These are phyloP conservation scores for Hansenula lynferdii DNA, from an alignment of 1,139 yeast genomes.

Conservation along the genomic window DNA sequence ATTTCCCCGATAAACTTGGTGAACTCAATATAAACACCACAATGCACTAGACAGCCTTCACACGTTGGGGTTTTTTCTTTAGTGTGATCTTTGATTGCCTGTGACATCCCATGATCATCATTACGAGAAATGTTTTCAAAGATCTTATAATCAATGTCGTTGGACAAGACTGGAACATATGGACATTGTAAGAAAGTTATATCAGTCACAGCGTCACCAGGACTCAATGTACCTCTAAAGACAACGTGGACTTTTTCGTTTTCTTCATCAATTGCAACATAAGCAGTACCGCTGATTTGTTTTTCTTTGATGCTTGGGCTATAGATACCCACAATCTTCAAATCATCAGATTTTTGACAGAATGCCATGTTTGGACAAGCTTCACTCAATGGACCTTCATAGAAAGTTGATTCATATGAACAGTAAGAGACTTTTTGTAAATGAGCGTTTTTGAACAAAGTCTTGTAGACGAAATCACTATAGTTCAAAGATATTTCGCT, in stretches of 20 bases:
- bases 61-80: slow-evolving; percentile 29
- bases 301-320: neutral
- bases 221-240: slow-evolving; percentile 55
- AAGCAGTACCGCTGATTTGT: slow-evolving; percentile 9
- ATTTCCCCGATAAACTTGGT: slow-evolving; percentile 18
- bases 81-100: neutral
- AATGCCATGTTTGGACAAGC: neutral
- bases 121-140: slow-evolving; percentile 1
- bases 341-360: neutral
- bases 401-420: neutral
- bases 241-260: slow-evolving; percentile 34
- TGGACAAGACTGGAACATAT: slow-evolving; percentile 11
- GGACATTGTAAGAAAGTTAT: slow-evolving; percentile 26
- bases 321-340: neutral
- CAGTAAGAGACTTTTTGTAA: neutral
- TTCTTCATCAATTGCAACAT: slow-evolving; percentile 36
- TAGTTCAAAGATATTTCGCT: no score
- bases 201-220: slow-evolving; percentile 54
- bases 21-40: slow-evolving; percentile 46
- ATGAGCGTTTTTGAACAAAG: neutral
- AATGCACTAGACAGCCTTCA: slow-evolving; percentile 49
- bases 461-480: neutral
- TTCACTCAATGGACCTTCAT: neutral
- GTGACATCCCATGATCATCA: no score
- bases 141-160: slow-evolving; percentile 1